Percentiles rank a stretch among this genome's conserved stretches.
Conservation (phyloP, 306 rosid genomes). For the Abrus precatorius region DNA sequence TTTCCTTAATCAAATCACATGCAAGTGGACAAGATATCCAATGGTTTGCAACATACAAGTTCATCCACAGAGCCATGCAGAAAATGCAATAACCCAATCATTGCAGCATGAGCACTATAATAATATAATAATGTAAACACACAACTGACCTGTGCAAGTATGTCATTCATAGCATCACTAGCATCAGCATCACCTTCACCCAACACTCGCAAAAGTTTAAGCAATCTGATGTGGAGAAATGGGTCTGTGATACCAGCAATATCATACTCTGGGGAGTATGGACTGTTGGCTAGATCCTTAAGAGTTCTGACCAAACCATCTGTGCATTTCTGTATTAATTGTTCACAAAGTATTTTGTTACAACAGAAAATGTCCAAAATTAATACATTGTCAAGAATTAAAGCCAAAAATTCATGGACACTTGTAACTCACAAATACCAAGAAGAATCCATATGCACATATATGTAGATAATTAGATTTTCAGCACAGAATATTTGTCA, state of each 20-base stretch:
- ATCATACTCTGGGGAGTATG: slow-evolving; percentile 96
- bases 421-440: slow-evolving; percentile 16
- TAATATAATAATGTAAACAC: slow-evolving; percentile 15
- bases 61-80: slow-evolving; percentile 34
- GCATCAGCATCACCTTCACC: slow-evolving; percentile 96
- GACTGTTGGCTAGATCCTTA: slow-evolving; percentile 88
- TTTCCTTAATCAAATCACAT: slow-evolving; percentile 14
- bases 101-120: slow-evolving; percentile 14
- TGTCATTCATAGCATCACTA: slow-evolving; percentile 95
- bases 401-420: slow-evolving; percentile 20
- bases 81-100: slow-evolving; percentile 25
- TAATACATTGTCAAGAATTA: neutral
- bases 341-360: slow-evolving; percentile 45
- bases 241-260: slow-evolving; percentile 98
- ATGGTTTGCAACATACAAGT: slow-evolving; percentile 29
- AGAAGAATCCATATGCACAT: neutral
- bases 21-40: slow-evolving; percentile 40
- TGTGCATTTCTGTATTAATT: slow-evolving; percentile 81
- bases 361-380: slow-evolving; percentile 36
- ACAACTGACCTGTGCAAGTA: slow-evolving; percentile 95
- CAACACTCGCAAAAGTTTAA: slow-evolving; percentile 84
- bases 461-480: slow-evolving; percentile 10
- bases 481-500: slow-evolving; percentile 17
- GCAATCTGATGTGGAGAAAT: slow-evolving; percentile 93
- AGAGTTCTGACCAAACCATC: slow-evolving; percentile 89